Conservation (phyloP, 768 basidiomycete species). For the Gloeostereum incarnatum region DNA sequence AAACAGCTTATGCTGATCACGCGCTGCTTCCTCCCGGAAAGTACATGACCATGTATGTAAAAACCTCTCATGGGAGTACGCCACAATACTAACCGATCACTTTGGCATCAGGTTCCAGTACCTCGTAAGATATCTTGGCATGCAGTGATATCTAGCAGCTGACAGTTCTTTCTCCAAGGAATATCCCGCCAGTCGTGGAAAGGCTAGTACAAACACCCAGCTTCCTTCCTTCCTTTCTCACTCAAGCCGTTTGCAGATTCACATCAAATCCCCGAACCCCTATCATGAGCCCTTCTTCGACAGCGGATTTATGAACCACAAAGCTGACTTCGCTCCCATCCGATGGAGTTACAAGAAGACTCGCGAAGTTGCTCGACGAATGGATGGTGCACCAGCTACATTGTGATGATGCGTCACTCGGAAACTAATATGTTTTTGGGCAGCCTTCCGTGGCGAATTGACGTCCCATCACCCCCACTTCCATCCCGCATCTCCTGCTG, state of each 20-base stretch:
- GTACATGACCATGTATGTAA: slow-evolving; percentile 51
- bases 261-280: slow-evolving; percentile 49
- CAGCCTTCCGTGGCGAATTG: slow-evolving; percentile 64
- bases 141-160: neutral
- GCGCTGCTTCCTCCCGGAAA: slow-evolving; percentile 61
- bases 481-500: slow-evolving; percentile 60
- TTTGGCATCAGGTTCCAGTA: slow-evolving; percentile 47
- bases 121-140: slow-evolving; percentile 23
- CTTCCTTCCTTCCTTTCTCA: neutral
- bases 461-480: slow-evolving; percentile 69
- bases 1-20: slow-evolving; percentile 64
- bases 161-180: too few species aligned
- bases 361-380: slow-evolving; percentile 59
- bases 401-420: too few species aligned
- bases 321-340: slow-evolving; percentile 68
- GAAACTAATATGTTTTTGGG: neutral
- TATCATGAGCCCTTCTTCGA: slow-evolving; percentile 60
- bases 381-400: slow-evolving; percentile 39
- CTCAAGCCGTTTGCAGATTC: slow-evolving; percentile 30
- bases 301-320: slow-evolving; percentile 73
- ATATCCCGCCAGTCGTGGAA: slow-evolving; percentile 68
- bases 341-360: slow-evolving; percentile 76
- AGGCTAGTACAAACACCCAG: slow-evolving; percentile 32
- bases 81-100: neutral
- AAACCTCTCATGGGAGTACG: neutral